These are phyloP conservation scores for Trypanosoma avium DNA, from an alignment of 208 protist genomes.

Conservation along the genomic window DNA sequence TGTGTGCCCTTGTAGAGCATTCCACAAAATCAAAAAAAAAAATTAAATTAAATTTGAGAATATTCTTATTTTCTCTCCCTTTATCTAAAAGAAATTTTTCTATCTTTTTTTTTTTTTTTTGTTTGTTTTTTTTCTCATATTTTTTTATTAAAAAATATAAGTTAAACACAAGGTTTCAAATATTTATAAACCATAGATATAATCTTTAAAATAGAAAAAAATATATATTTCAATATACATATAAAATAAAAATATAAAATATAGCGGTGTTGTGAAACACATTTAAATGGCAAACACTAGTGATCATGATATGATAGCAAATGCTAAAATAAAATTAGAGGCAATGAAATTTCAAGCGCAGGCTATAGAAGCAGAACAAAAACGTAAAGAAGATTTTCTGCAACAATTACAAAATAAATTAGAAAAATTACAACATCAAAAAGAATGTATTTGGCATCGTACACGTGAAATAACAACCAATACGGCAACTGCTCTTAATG, in stretches of 20 bases:
- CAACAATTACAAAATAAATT: conserved; percentile 2
- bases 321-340: conserved; percentile 7
- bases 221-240: no score
- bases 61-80: no score
- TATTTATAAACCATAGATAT: no score
- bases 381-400: conserved; percentile 14
- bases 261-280: neutral
- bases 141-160: no score
- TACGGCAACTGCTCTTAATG: conserved; percentile 20
- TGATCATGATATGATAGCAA: neutral
- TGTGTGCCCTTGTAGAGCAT: no score
- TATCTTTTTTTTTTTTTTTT: no score
- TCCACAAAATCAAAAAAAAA: no score
- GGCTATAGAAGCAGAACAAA: conserved; percentile 11
- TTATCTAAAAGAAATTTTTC: no score
- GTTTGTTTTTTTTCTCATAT: no score
- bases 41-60: no score
- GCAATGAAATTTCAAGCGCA: neutral
- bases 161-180: no score
- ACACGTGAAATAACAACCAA: conserved; percentile 18
- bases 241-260: neutral
- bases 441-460: conserved; percentile 1
- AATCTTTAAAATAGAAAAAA: no score
- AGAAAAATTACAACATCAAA: conserved; percentile 11
- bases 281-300: conserved; percentile 1